These are phyloP conservation scores for Poronia punctata DNA, from an alignment of 495 filamentous ascomycete genomes.

Conservation along the genomic window DNA sequence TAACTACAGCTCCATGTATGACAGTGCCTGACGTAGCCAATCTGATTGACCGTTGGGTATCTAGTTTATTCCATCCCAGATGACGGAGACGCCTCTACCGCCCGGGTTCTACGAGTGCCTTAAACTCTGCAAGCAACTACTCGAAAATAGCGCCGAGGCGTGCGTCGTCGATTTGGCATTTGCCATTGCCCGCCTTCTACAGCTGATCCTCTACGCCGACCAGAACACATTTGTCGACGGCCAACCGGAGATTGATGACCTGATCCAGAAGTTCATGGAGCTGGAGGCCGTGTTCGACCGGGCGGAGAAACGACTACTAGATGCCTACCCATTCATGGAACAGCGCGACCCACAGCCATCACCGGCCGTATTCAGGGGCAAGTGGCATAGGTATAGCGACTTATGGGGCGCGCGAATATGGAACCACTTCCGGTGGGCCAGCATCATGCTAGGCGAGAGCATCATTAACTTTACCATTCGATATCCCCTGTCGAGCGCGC, in stretches of 20 bases:
- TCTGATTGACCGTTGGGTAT: conserved; percentile 6
- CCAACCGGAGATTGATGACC: conserved; percentile 17
- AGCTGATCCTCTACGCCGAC: conserved; percentile 23
- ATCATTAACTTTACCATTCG: conserved; percentile 31
- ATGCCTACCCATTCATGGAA: conserved; percentile 25
- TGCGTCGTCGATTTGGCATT: conserved; percentile 27
- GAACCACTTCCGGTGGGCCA: conserved; percentile 58
- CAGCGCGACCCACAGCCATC: conserved; percentile 24
- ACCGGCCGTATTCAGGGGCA: conserved; percentile 43
- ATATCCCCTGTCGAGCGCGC: conserved; percentile 28
- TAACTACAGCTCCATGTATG: conserved; percentile 6
- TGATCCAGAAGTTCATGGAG: conserved; percentile 26
- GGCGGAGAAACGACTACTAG: conserved; percentile 25
- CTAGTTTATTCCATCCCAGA: conserved; percentile 31
- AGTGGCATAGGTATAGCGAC: conserved; percentile 54
- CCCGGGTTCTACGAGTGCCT: conserved; percentile 31
- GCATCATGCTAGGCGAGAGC: conserved; percentile 50
- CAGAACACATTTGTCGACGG: conserved; percentile 26
- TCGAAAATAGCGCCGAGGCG: conserved; percentile 14
- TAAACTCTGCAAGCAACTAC: conserved; percentile 19
- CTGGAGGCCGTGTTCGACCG: conserved; percentile 28
- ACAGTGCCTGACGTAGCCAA: neutral
- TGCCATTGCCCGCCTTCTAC: conserved; percentile 26
- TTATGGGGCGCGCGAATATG: conserved; percentile 52
- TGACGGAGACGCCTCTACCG: conserved; percentile 25